Conservation (phyloP, 2,329 filamentous ascomycete species). For the Pseudocercospora vitis region DNA sequence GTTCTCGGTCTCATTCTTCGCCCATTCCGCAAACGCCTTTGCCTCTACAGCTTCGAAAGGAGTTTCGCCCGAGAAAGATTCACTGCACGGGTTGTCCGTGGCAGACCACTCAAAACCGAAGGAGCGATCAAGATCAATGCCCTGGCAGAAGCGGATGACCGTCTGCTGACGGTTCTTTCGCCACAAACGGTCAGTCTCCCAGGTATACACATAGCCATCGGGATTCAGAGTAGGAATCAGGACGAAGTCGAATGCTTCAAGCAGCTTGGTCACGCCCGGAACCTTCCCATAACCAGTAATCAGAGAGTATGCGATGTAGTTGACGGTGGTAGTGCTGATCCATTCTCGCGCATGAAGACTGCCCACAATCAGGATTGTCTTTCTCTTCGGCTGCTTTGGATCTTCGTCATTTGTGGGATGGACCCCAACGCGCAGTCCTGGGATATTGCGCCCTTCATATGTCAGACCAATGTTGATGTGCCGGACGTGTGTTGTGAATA, state of each 20-base stretch:
- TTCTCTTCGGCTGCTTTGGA: conserved; percentile 54
- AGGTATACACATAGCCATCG: conserved; percentile 82
- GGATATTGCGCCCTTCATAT: conserved; percentile 83
- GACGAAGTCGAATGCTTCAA: conserved; percentile 82
- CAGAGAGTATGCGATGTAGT: conserved; percentile 84
- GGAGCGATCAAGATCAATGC: conserved; percentile 83
- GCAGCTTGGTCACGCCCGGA: conserved; percentile 68
- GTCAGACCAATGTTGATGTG: conserved; percentile 78
- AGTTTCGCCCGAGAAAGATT: conserved; percentile 79
- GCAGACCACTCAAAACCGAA: conserved; percentile 84
- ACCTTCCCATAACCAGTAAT: conserved; percentile 79
- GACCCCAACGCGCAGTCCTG: conserved; percentile 73
- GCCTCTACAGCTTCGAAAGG: conserved; percentile 85
- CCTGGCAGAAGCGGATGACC: conserved; percentile 76
- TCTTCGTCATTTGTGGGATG: conserved; percentile 52
- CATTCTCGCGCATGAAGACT: conserved; percentile 94
- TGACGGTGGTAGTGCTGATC: conserved; percentile 90
- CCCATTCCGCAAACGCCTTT: conserved; percentile 74
- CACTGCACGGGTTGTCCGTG: conserved; percentile 80
- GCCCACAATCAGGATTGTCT: conserved; percentile 78
- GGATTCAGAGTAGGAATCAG: conserved; percentile 89
- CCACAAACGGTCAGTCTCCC: conserved; percentile 89
- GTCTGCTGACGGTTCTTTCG: conserved; percentile 90
- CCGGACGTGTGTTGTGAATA: conserved; percentile 80
- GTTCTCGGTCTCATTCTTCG: conserved; percentile 69